Evolutionary conservation across 495 filamentous ascomycete genomes (phyloP).

Genomic region (Entonaema liquescens): DNA sequence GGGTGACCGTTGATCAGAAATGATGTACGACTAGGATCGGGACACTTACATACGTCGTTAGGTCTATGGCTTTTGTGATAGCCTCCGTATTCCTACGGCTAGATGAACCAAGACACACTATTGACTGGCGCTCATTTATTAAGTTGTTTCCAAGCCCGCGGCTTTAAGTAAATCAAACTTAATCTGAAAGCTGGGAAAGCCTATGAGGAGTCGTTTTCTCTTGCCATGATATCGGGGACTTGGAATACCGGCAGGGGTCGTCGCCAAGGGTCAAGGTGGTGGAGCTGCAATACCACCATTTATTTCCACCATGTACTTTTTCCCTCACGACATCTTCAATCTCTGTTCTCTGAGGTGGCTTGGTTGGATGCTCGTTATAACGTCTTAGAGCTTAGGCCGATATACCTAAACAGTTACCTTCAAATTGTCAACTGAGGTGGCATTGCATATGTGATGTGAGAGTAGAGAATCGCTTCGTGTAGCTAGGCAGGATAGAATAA

Average conservation of each 20-base stretch:
- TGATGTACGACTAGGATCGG: conserved; percentile 39
- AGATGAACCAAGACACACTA: conserved; percentile 1
- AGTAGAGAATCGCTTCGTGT: not conserved
- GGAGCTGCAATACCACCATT: conserved; percentile 15
- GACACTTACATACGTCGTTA: conserved; percentile 8
- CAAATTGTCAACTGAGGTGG: not conserved
- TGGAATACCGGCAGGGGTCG: conserved; percentile 11
- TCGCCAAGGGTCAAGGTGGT: not conserved
- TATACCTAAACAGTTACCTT: not conserved
- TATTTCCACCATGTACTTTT: conserved; percentile 13
- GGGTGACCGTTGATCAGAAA: conserved; percentile 41
- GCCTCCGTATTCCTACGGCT: conserved; percentile 21
- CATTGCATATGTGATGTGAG: conserved; percentile 13
- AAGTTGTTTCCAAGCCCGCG: not conserved
- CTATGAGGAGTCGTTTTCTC: conserved; percentile 9
- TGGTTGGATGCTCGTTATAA: not conserved
- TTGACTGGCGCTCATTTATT: conserved; percentile 16
- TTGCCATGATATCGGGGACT: conserved; percentile 27
- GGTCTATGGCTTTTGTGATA: conserved; percentile 16
- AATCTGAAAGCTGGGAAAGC: conserved; percentile 29
- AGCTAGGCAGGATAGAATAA: no score
- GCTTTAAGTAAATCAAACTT: conserved; percentile 32
- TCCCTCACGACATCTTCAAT: conserved; percentile 1
- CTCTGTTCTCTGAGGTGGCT: not conserved
- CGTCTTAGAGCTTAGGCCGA: not conserved